Evolutionary conservation across 805 yeast species (phyloP).

Genomic region (Metschnikowia shivogae): DNA sequence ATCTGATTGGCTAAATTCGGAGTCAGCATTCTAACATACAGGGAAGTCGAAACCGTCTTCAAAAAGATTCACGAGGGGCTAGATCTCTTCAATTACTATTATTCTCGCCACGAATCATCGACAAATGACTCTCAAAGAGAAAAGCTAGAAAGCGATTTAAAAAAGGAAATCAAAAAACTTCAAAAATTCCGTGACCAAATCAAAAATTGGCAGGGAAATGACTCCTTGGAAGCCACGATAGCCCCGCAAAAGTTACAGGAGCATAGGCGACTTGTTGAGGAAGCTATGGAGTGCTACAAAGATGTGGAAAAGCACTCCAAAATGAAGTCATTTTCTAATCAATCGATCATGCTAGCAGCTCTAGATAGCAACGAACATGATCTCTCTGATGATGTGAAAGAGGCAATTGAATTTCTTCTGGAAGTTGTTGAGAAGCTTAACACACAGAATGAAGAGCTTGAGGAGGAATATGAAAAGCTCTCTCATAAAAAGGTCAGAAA

Average conservation of each 20-base stretch:
- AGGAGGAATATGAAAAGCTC: slow-evolving; percentile 39
- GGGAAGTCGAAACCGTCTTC: slow-evolving; percentile 41
- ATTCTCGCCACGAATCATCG: slow-evolving; percentile 37
- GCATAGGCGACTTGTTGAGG: slow-evolving; percentile 38
- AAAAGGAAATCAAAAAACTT: slow-evolving; percentile 43
- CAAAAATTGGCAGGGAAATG: slow-evolving; percentile 41
- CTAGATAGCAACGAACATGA: slow-evolving; percentile 20
- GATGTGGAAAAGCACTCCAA: slow-evolving; percentile 41
- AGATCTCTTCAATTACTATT: slow-evolving; percentile 42
- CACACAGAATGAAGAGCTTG: slow-evolving; percentile 34
- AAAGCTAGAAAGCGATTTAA: slow-evolving; percentile 41
- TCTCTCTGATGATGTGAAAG: slow-evolving; percentile 32
- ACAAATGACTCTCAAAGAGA: slow-evolving; percentile 41
- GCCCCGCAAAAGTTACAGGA: slow-evolving; percentile 27
- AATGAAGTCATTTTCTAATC: slow-evolving; percentile 43
- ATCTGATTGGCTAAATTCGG: neutral
- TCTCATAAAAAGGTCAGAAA: slow-evolving; percentile 37
- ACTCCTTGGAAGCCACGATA: slow-evolving; percentile 19
- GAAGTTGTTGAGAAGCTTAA: slow-evolving; percentile 28
- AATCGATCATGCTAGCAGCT: slow-evolving; percentile 42
- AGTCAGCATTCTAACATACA: slow-evolving; percentile 16
- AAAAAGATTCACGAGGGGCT: slow-evolving; percentile 44
- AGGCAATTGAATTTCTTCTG: slow-evolving; percentile 31
- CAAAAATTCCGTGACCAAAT: slow-evolving; percentile 45
- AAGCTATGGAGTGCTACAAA: slow-evolving; percentile 44